Evolutionary conservation across 805 yeast genomes (phyloP), one percentile per base, ranked within the genome.

Genomic region (Saccharomycopsis oosterbeekiorum): DNA sequence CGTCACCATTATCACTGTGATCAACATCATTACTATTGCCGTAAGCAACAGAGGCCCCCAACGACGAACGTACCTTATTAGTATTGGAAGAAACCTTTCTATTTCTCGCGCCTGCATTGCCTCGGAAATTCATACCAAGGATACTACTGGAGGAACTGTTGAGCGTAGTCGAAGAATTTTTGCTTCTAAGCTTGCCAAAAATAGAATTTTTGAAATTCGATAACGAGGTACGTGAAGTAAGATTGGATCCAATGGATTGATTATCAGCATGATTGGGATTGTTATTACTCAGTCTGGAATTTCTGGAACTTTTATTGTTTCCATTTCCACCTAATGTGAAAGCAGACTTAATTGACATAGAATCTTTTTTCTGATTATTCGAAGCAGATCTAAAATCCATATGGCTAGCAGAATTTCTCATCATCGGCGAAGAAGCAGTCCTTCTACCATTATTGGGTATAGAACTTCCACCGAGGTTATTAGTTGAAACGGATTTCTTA

Each of bases 151-250:
- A 47, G 21, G 34, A 24, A 47, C 53, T 47, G 26, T 40, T 47
- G 2, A 47, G 26, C 10, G 53, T 47, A 21, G n/a, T 47, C 1
- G 59, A 57, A 15, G 57, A 24, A 43, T 37, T 42, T 24, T 57
- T 56, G n/a, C 39, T 34, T 40, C 53, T 59, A 6, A 63, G 39
- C 17, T 59, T 62, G 37, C 59, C 59, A 17, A 63, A 61, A 19
- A 63, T 58, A 12, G 56, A 41, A 19, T 61, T 63, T 42, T 59
- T 61, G 56, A 63, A 63, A 9, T 58, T 58, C 9, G 64, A 62
- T 11, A 64, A 62, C 11, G 60, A 57, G 29, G 66, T 64, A 15
- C 63, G 39, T 4, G 66, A 62, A n/a, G 66, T 64, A 29, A 60
- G 59, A 43, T 62, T 62, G 11, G 63, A 60, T 10, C 55, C 26